Percentiles rank a stretch among this genome's conserved stretches.
Evolutionary conservation across 202 grass and related monocot genomes (phyloP).

Genomic region (Carex arenaria): DNA sequence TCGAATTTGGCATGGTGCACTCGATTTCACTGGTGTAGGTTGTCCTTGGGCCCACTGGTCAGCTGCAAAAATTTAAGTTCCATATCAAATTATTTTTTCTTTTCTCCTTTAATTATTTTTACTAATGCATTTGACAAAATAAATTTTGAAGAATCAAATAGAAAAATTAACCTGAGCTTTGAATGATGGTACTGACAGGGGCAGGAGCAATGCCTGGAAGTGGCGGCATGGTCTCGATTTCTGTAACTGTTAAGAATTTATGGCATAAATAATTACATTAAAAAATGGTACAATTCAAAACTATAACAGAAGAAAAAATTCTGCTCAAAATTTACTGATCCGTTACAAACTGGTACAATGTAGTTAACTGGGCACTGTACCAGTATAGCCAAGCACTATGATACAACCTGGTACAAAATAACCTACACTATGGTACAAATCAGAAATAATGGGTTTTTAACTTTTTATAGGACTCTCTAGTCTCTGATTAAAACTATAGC

Average conservation of each 20-base stretch:
- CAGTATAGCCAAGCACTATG: too few relatives aligned
- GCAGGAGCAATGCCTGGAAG: not conserved
- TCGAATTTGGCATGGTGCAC: not conserved
- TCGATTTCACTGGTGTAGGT: not conserved
- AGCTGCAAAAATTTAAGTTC: not conserved
- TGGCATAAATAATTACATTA: not conserved
- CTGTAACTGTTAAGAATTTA: not conserved
- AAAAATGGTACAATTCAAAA: not conserved
- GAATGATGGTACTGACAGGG: not conserved
- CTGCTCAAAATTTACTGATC: not conserved
- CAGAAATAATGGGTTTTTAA: too few relatives aligned
- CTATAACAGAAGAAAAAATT: not conserved
- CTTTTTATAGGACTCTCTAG: too few relatives aligned
- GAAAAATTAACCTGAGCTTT: conserved; percentile 6
- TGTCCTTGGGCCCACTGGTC: not conserved
- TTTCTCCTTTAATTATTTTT: not conserved
- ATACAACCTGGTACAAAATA: too few relatives aligned
- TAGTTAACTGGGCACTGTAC: too few relatives aligned
- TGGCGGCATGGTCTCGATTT: not conserved
- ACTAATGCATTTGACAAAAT: not conserved
- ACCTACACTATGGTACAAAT: too few relatives aligned
- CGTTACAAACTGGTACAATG: not conserved
- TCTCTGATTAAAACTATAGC: too few relatives aligned
- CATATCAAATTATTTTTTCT: not conserved
- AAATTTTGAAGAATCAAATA: not conserved